These are phyloP conservation scores for Heliamphora exappendiculata DNA, from an alignment of 148 eudicot genomes.

Conservation along the genomic window DNA sequence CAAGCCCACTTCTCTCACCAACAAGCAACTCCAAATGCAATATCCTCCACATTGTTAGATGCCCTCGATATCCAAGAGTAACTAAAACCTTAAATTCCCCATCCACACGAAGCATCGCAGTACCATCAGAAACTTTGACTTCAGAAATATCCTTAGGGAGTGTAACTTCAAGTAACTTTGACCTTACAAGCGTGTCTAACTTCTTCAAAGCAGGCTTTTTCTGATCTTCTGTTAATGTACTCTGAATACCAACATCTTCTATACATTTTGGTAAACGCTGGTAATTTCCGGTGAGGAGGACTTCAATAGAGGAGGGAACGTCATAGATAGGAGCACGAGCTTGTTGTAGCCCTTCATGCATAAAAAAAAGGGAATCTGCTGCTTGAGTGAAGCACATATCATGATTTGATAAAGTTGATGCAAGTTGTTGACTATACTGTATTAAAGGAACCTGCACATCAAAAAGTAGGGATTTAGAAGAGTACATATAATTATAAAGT, in stretches of 20 bases:
- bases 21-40: slow-evolving; percentile 96
- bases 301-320: slow-evolving; percentile 93
- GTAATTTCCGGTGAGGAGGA: slow-evolving; percentile 85
- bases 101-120: slow-evolving; percentile 73
- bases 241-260: slow-evolving; percentile 80
- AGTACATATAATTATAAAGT: background rate
- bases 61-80: slow-evolving; percentile 98
- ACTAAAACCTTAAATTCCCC: slow-evolving; percentile 93
- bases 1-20: slow-evolving; percentile 81
- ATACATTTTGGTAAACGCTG: slow-evolving; percentile 90
- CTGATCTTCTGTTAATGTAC: slow-evolving; percentile 62
- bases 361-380: slow-evolving; percentile 91
- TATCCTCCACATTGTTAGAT: slow-evolving; percentile 92
- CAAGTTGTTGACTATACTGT: slow-evolving; percentile 88
- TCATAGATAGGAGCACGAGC: slow-evolving; percentile 99
- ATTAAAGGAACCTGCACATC: slow-evolving; percentile 84
- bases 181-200: slow-evolving; percentile 75
- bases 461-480: slow-evolving; percentile 5
- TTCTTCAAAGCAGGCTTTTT: slow-evolving; percentile 82
- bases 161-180: slow-evolving; percentile 74
- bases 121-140: slow-evolving; percentile 79
- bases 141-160: slow-evolving; percentile 77
- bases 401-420: slow-evolving; percentile 83
- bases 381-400: slow-evolving; percentile 96
- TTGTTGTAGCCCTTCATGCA: slow-evolving; percentile 96